A percentile compares a stretch with the other conserved stretches of the same genome.
Conservation (phyloP, 2,329 filamentous ascomycete species). For the Zymoseptoria pseudotritici region DNA sequence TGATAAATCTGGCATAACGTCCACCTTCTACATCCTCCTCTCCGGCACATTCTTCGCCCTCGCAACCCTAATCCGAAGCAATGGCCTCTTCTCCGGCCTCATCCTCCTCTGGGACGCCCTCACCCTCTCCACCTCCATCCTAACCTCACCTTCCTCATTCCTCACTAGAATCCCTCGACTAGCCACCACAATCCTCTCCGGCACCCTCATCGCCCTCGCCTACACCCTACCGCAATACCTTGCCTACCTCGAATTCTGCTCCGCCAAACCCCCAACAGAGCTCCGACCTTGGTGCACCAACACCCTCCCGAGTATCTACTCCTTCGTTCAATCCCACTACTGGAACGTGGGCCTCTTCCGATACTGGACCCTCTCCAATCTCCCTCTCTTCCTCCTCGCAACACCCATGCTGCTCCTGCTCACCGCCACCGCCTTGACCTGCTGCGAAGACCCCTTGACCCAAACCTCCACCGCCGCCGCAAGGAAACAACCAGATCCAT, state of each 20-base stretch:
- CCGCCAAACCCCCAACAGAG: constrained; percentile 10
- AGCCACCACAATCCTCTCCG: constrained; percentile 52
- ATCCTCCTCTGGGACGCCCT: constrained; percentile 61
- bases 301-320: constrained; percentile 77
- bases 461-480: no score
- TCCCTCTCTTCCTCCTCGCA: constrained; percentile 81
- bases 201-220: constrained; percentile 59
- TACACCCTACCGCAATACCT: constrained; percentile 64
- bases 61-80: constrained; percentile 70
- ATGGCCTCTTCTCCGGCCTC: constrained; percentile 75
- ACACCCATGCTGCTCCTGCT: constrained; percentile 67
- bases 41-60: constrained; percentile 52
- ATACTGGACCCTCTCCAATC: constrained; percentile 83
- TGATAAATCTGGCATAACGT: constrained; percentile 1
- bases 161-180: background rate
- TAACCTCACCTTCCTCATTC: constrained; percentile 13
- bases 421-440: constrained; percentile 47
- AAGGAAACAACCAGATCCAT: background rate
- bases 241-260: constrained; percentile 68
- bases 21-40: constrained; percentile 24
- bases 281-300: constrained; percentile 65
- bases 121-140: constrained; percentile 36
- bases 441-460: background rate
- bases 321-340: constrained; percentile 81
- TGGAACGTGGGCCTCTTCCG: constrained; percentile 84